A percentile compares a stretch with the other conserved stretches of the same genome.
Conservation (phyloP, 2,329 filamentous ascomycete species). For the Phoma sp. region DNA sequence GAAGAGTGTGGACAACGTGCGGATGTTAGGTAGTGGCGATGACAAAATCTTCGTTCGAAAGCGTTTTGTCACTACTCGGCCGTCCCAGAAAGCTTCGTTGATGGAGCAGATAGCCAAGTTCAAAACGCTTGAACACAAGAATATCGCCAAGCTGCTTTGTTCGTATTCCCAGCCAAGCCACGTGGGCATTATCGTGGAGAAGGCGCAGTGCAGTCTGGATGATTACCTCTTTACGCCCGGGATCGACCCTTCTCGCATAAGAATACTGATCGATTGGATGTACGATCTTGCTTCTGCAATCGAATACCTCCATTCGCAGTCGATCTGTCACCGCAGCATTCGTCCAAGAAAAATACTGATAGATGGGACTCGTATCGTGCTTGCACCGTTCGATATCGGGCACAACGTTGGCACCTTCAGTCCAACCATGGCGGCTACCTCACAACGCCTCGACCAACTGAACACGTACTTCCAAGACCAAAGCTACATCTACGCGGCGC, state of each 20-base stretch:
- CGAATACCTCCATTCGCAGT: conserved; percentile 47
- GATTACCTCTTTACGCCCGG: conserved; percentile 43
- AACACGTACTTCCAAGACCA: conserved; percentile 43
- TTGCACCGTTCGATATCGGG: conserved; percentile 48
- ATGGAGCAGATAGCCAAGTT: conserved; percentile 47
- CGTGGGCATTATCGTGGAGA: conserved; percentile 42
- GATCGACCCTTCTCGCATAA: conserved; percentile 39
- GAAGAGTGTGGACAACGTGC: conserved; percentile 46
- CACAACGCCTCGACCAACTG: conserved; percentile 39
- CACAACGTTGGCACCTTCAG: conserved; percentile 36
- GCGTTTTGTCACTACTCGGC: conserved; percentile 43
- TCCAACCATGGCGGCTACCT: conserved; percentile 32
- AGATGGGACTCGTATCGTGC: conserved; percentile 41
- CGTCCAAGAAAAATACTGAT: conserved; percentile 50
- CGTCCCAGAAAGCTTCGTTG: conserved; percentile 43
- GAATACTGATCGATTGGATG: conserved; percentile 49
- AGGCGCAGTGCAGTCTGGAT: conserved; percentile 46
- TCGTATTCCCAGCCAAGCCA: conserved; percentile 48
- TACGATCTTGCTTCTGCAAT: conserved; percentile 48
- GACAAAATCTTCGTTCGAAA: conserved; percentile 46
- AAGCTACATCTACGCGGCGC: conserved; percentile 47
- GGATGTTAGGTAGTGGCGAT: conserved; percentile 42
- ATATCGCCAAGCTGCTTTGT: conserved; percentile 46
- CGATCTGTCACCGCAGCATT: conserved; percentile 46
- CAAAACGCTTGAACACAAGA: conserved; percentile 47